phyloP scores from a whole-genome alignment of 2,329 filamentous ascomycete species.

The Penicillium digitatum region DNA sequence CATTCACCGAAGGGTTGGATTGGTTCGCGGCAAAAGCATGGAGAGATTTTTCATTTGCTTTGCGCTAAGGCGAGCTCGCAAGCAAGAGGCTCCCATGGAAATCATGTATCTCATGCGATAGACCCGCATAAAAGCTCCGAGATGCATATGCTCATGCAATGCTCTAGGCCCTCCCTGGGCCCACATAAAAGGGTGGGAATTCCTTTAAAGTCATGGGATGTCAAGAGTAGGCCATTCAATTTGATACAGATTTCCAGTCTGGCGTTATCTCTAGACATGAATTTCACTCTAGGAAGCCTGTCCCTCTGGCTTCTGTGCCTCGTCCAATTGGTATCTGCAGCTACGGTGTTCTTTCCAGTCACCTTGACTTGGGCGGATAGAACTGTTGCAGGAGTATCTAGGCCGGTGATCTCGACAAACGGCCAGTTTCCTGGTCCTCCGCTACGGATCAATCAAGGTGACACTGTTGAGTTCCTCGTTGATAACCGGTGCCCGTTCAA shows the following conservation, averaged over 20 bases:
- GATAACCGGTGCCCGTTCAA: slow-evolving; percentile 29
- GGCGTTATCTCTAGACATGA: slow-evolving; percentile 1
- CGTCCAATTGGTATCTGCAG: slow-evolving; percentile 12
- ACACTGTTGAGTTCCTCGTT: slow-evolving; percentile 29
- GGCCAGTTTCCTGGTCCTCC: slow-evolving; percentile 29
- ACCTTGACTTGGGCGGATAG: slow-evolving; percentile 26
- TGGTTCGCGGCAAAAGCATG: not conserved
- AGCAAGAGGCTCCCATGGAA: not conserved
- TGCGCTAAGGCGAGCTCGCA: not conserved
- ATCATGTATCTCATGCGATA: not conserved
- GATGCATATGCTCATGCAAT: not conserved
- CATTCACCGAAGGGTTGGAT: not conserved
- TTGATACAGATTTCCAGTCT: not conserved
- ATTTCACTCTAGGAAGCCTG: not conserved
- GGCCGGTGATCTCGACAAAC: slow-evolving; percentile 28
- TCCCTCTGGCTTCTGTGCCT: slow-evolving; percentile 10
- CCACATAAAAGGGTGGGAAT: not conserved
- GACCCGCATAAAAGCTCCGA: not conserved
- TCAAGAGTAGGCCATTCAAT: not conserved
- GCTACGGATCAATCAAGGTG: slow-evolving; percentile 26
- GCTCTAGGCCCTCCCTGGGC: not conserved
- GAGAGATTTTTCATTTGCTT: not conserved
- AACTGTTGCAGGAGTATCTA: slow-evolving; percentile 22
- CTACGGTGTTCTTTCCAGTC: slow-evolving; percentile 19
- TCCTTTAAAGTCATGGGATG: not conserved